Evolutionary conservation across 192 early-diverging fungal species (phyloP), one percentile per base, ranked within the genome.

Genomic region (Coemansia aciculifera): DNA sequence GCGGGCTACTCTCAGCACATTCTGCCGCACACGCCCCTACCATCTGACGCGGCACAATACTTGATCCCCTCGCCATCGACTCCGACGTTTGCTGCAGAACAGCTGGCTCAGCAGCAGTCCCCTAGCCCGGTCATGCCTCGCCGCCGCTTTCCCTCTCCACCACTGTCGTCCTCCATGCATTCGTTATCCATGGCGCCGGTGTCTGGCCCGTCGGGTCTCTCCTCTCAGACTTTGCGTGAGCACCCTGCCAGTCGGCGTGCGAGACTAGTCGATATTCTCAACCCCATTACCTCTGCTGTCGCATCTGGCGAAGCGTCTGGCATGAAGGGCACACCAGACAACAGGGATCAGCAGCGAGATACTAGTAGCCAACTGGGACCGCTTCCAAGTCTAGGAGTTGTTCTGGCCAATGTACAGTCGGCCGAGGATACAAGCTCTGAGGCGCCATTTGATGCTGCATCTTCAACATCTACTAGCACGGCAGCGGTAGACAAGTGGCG

Each of bases 401-500:
- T 81, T 12, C 67, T 81, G 17, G 79, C 73, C 36, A 63, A 49
- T 65, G 79, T 73, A 29, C 67, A 69, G 59, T 57, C 68, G 1
- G 66, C 43, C 64, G 60, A 42, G 13, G 67, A 39, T 2, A 7
- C 57, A 8, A 56, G 61, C 19, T 27, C 52, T 11, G 38, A 44
- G 56, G 11, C 52, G 12, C 8, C 72, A 46, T 59, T 56, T 0
- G 69, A 71, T n/a, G 19, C 72, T 9, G 32, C 64, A 24, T 32
- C 63, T n/a, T 44, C 68, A 5, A 23, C 77, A 2, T 27, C 49
- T 10, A 24, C 63, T 19, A 40, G 36, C 60, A n/a, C 49, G 13
- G 34, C 62, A 36, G 52, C 63, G 1, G 24, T 59, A n/a, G 79
- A 81, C 54, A 81, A 81, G 66, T 81, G 79, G 79, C 69, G 79